These are phyloP conservation scores for Pseudogymnoascus sp. DNA, from an alignment of 2,329 filamentous ascomycete species.

Conservation along the genomic window DNA sequence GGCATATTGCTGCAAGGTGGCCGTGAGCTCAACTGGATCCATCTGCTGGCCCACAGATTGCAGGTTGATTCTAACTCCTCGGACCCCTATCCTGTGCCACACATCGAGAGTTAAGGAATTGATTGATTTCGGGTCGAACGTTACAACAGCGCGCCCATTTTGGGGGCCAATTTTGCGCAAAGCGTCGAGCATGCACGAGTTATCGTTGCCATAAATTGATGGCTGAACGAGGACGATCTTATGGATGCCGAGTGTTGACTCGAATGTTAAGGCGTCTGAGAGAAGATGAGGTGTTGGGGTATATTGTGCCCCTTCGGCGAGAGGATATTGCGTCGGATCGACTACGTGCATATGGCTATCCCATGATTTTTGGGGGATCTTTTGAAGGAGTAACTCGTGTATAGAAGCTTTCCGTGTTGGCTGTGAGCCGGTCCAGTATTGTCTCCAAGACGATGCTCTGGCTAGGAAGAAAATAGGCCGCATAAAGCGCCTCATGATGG, in stretches of 20 bases:
- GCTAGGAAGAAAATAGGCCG: constrained; percentile 3
- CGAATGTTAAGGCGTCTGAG: constrained; percentile 42
- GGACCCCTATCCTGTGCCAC: constrained; percentile 50
- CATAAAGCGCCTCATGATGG: constrained; percentile 5
- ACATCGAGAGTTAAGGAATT: constrained; percentile 32
- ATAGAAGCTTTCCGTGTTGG: not conserved
- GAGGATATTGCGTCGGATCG: constrained; percentile 41
- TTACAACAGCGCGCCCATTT: constrained; percentile 46
- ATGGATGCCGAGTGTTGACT: constrained; percentile 39
- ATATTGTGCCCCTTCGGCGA: constrained; percentile 42
- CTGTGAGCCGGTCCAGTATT: not conserved
- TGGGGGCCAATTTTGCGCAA: constrained; percentile 39
- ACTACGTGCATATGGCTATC: constrained; percentile 57
- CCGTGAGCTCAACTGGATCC: constrained; percentile 32
- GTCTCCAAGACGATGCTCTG: constrained; percentile 2
- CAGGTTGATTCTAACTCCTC: constrained; percentile 51
- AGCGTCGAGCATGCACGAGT: constrained; percentile 48
- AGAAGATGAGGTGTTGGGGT: constrained; percentile 40
- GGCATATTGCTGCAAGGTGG: constrained; percentile 39
- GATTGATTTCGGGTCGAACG: constrained; percentile 40
- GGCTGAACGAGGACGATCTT: constrained; percentile 54
- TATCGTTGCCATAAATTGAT: constrained; percentile 53
- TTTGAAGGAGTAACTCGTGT: not conserved
- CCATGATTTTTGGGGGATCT: constrained; percentile 19
- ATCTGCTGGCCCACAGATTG: constrained; percentile 39